These are phyloP conservation scores for Pugionium dolabratum DNA, from an alignment of 345 rosid species.

Conservation along the genomic window DNA sequence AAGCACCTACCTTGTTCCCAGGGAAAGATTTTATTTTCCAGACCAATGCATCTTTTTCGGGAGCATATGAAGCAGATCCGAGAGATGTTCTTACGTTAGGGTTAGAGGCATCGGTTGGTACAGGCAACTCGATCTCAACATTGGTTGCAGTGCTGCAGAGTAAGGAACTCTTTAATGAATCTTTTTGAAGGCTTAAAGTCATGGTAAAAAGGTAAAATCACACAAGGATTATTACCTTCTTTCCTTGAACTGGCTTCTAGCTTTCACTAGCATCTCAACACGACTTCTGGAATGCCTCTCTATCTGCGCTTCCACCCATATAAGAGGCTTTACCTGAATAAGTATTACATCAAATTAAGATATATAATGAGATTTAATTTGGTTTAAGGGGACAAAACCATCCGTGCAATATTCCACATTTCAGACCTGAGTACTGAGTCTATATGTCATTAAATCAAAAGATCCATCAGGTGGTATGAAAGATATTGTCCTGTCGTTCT, in stretches of 20 bases:
- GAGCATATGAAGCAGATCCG: constrained; percentile 79
- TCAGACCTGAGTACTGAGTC: constrained; percentile 73
- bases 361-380: not conserved
- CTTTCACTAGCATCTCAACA: constrained; percentile 65
- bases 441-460: constrained; percentile 77
- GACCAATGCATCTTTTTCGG: constrained; percentile 72
- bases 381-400: constrained; percentile 3
- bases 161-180: constrained; percentile 17
- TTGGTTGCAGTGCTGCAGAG: constrained; percentile 66
- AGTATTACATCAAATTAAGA: not conserved
- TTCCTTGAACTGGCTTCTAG: constrained; percentile 72
- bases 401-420: constrained; percentile 6
- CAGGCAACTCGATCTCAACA: constrained; percentile 76
- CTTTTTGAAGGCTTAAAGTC: not conserved
- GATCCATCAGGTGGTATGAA: constrained; percentile 81
- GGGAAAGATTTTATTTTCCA: constrained; percentile 82
- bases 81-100: constrained; percentile 70
- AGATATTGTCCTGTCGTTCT: constrained; percentile 74
- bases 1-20: constrained; percentile 56
- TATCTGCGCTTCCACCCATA: constrained; percentile 79
- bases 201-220: not conserved
- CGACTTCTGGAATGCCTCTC: constrained; percentile 77
- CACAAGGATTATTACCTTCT: constrained; percentile 51
- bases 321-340: constrained; percentile 66
- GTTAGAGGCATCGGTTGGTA: constrained; percentile 70